Evolutionary conservation across 371 early-diverging fungal species (phyloP).

Genomic region (Rhizopus stolonifer): DNA sequence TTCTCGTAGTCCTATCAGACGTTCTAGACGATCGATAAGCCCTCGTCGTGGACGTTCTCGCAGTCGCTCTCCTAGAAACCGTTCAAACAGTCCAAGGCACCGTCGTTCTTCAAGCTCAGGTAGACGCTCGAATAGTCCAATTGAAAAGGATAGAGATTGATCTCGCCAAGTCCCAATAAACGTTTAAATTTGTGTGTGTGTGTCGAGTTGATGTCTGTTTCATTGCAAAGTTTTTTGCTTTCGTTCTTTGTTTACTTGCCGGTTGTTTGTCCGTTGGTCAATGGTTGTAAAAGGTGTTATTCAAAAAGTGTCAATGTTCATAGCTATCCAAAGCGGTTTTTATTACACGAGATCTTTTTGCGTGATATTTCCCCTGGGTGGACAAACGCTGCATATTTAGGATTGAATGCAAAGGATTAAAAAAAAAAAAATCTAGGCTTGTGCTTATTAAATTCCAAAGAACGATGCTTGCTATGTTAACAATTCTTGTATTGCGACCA

Average conservation of each 20-base stretch:
- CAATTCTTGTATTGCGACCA: constrained; percentile 39
- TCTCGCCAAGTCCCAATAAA: constrained; percentile 1
- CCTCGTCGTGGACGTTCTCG: constrained; percentile 21
- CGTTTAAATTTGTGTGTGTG: constrained; percentile 2
- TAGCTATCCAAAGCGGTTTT: constrained; percentile 67
- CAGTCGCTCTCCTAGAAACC: constrained; percentile 6
- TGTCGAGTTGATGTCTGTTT: constrained; percentile 1
- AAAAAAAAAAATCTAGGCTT: constrained; percentile 70
- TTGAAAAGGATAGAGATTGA: background rate
- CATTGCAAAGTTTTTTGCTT: background rate
- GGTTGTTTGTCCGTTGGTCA: constrained; percentile 60
- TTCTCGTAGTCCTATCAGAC: constrained; percentile 40
- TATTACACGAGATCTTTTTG: constrained; percentile 69
- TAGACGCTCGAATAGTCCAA: constrained; percentile 14
- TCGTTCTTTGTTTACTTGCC: constrained; percentile 14
- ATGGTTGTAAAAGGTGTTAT: constrained; percentile 69
- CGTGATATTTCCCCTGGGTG: constrained; percentile 93
- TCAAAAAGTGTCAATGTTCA: constrained; percentile 57
- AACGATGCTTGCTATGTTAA: constrained; percentile 71
- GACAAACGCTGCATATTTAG: constrained; percentile 92
- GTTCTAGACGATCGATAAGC: constrained; percentile 25
- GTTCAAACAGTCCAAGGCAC: constrained; percentile 8
- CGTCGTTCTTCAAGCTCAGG: constrained; percentile 7
- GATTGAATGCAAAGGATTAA: constrained; percentile 78
- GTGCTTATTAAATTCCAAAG: constrained; percentile 58